Evolutionary conservation across 768 basidiomycete genomes (phyloP), one percentile per base, ranked within the genome.

Genomic region (Trametes cubensis): DNA sequence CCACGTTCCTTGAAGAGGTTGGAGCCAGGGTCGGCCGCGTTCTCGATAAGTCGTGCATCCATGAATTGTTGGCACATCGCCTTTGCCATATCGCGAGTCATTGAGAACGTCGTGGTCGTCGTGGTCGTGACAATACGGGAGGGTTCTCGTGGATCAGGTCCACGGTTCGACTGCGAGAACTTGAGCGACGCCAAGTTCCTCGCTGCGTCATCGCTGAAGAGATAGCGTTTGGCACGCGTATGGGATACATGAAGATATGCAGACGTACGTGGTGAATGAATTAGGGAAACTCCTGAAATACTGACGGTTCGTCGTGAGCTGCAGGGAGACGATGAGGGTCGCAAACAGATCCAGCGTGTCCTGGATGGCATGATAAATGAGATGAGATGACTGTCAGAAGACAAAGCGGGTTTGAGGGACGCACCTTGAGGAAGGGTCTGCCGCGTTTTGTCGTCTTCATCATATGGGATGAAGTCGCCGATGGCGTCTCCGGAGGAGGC

Each of bases 51-150:
- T 66, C 95, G 92, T 60, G 97, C 95, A 68, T 98, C 97, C 94
- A 99, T 97, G 73, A 98, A 98, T 74, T 98, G 95, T 77, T 99
- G 97, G 78, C 94, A 92, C 89, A 99, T 98, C 38, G 94, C 94
- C 79, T 98, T 98, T 65, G 97, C 97, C 92, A 99, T 98, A 47
- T 99, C 97, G 69, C 97, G 90, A 67, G 94, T 94, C 97, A 99
- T 98, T 64, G 94, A 94, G 80, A 99, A 99, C 38, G 97, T 99
- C 45, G 97, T 99, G 6, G 97, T 98, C 6, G 97, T 99, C 0
- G 97, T 99, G 0, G 97, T 99, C 71, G 97, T 99, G 73, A 99
- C 91, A 76, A 99, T 94, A 72, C 97, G 90, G 76, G 92, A 88
- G 70, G 95, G 94, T 77, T 99, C 97, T 79, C 94, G 90, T 68